A percentile compares a stretch with the other conserved stretches of the same genome.
phyloP scores from a whole-genome alignment of 352 stramenopile genomes.

The Pythium vanterpoolii region DNA sequence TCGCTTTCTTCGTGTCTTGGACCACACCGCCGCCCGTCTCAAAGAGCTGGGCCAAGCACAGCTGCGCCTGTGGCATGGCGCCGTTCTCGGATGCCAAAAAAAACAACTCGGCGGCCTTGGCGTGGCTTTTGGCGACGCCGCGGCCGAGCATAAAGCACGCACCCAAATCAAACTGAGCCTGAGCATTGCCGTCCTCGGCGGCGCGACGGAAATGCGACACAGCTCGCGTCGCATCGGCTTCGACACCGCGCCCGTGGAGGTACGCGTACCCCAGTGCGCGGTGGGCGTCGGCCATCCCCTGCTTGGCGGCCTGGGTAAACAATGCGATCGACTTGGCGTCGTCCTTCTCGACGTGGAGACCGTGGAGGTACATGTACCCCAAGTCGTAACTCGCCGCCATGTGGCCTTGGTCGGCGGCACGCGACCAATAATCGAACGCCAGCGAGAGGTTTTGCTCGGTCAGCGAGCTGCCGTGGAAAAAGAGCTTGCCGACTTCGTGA shows the following conservation, averaged over 20 bases:
- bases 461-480: slow-evolving; percentile 45
- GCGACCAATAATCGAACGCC: slow-evolving; percentile 64
- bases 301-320: slow-evolving; percentile 50
- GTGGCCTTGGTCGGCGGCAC: slow-evolving; percentile 57
- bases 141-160: slow-evolving; percentile 78
- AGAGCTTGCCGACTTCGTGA: slow-evolving; percentile 75
- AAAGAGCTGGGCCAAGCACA: slow-evolving; percentile 77
- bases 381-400: slow-evolving; percentile 74
- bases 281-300: slow-evolving; percentile 72
- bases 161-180: slow-evolving; percentile 78
- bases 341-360: slow-evolving; percentile 60
- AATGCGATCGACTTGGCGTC: slow-evolving; percentile 49
- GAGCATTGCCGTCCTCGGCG: slow-evolving; percentile 51
- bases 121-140: slow-evolving; percentile 45
- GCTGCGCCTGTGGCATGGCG: slow-evolving; percentile 51
- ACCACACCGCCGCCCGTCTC: slow-evolving; percentile 53
- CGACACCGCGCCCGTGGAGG: slow-evolving; percentile 38
- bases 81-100: slow-evolving; percentile 69
- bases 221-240: slow-evolving; percentile 31
- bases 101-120: slow-evolving; percentile 60
- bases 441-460: slow-evolving; percentile 28
- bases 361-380: slow-evolving; percentile 70
- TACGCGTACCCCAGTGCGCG: slow-evolving; percentile 55
- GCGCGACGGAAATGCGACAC: slow-evolving; percentile 56
- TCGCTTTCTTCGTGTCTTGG: slow-evolving; percentile 49